Conservation (phyloP, 176 grass and related monocot species). For the Hyparrhenia diplandra region DNA sequence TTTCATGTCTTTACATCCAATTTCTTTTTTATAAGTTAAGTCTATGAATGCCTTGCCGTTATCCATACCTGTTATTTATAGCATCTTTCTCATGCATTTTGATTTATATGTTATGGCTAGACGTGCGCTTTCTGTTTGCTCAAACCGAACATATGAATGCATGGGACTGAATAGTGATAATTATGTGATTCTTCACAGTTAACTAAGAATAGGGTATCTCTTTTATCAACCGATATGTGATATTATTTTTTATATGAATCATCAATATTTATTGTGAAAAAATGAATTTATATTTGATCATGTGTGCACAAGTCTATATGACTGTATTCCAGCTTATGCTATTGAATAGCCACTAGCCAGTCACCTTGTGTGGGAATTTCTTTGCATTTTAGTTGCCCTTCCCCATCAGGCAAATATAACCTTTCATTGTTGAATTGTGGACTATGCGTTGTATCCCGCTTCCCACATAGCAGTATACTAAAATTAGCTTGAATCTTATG, state of each 20-base stretch:
- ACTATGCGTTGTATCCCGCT: slow-evolving; percentile 20
- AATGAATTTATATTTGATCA: neutral
- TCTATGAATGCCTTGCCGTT: neutral
- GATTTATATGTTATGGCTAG: neutral
- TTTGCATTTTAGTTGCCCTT: slow-evolving; percentile 7
- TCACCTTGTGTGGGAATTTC: neutral
- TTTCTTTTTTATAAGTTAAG: neutral
- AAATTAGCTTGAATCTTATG: slow-evolving; percentile 34
- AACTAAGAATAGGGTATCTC: neutral
- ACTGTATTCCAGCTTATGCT: neutral
- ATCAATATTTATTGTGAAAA: neutral
- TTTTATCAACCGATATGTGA: neutral
- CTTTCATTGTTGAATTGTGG: slow-evolving; percentile 5
- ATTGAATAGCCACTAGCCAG: neutral
- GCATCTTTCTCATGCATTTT: neutral
- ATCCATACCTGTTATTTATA: neutral
- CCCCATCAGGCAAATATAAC: neutral
- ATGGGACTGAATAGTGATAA: neutral
- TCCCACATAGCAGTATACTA: slow-evolving; percentile 14
- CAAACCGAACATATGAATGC: neutral
- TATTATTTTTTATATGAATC: neutral
- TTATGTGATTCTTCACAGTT: neutral
- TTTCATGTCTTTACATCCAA: neutral
- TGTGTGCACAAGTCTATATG: neutral
- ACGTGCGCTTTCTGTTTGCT: neutral